Evolutionary conservation across 2,329 filamentous ascomycete species (phyloP).

Genomic region (Stagonosporopsis cucurbitacearum): DNA sequence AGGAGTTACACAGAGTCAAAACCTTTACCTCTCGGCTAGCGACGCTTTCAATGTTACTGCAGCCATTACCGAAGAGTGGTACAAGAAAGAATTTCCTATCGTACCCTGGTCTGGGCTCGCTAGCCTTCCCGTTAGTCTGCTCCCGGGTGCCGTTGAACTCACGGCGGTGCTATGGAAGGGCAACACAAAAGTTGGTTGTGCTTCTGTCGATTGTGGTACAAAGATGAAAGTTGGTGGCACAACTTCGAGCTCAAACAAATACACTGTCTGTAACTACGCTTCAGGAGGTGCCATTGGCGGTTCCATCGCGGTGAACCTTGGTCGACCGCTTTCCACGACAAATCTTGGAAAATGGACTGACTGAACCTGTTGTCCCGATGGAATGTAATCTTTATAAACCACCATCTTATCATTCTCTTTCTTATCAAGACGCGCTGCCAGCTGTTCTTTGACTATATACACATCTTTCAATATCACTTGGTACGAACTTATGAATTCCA

Average conservation of each 20-base stretch:
- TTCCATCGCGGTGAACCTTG: not conserved
- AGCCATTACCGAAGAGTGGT: conserved; percentile 83
- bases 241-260: not conserved
- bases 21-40: conserved; percentile 75
- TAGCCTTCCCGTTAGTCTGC: not conserved
- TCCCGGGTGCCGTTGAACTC: not conserved
- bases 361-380: not conserved
- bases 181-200: not conserved
- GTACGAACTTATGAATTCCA: too few relatives aligned
- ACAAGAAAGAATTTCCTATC: conserved; percentile 72
- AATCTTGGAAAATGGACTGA: not conserved
- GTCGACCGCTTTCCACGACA: not conserved
- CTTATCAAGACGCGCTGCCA: too few relatives aligned
- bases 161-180: not conserved
- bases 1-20: conserved; percentile 77
- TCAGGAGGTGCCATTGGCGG: not conserved
- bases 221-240: not conserved
- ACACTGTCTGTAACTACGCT: conserved; percentile 3
- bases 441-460: too few relatives aligned
- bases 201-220: not conserved
- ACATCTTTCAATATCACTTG: too few relatives aligned
- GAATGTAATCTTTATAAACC: conserved; percentile 12
- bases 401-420: too few relatives aligned
- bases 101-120: not conserved
- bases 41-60: conserved; percentile 63